Evolutionary conservation across 805 yeast species (phyloP).

Genomic region (Candida xyloterini): DNA sequence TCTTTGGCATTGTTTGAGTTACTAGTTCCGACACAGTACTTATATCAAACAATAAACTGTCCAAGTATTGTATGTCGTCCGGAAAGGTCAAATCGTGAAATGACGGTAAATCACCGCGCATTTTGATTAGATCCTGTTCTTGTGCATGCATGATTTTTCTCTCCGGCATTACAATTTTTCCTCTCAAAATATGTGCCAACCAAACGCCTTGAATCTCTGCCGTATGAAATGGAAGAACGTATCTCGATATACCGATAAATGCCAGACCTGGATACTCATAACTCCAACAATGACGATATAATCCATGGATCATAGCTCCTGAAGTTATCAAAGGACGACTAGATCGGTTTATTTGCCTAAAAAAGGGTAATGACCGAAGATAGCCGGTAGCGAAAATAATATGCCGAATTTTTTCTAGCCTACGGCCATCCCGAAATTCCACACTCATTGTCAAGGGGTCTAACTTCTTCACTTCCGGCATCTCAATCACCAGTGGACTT

Average conservation of each 20-base stretch:
- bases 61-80: slow-evolving; percentile 52
- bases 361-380: slow-evolving; percentile 56
- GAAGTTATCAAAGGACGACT: slow-evolving; percentile 38
- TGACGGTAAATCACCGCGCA: slow-evolving; percentile 41
- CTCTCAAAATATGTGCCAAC: slow-evolving; percentile 59
- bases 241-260: slow-evolving; percentile 58
- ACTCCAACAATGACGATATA: slow-evolving; percentile 60
- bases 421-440: slow-evolving; percentile 46
- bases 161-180: slow-evolving; percentile 50
- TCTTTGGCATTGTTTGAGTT: slow-evolving; percentile 47
- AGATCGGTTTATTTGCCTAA: slow-evolving; percentile 32
- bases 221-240: slow-evolving; percentile 59
- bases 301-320: slow-evolving; percentile 47
- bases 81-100: slow-evolving; percentile 55
- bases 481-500: slow-evolving; percentile 39
- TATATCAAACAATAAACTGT: slow-evolving; percentile 36
- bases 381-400: slow-evolving; percentile 76
- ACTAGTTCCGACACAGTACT: slow-evolving; percentile 22
- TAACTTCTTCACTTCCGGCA: slow-evolving; percentile 41
- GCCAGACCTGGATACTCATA: slow-evolving; percentile 61
- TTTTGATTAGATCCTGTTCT: slow-evolving; percentile 36
- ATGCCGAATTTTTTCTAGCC: slow-evolving; percentile 44
- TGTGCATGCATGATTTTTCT: slow-evolving; percentile 44
- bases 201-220: slow-evolving; percentile 64
- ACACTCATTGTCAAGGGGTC: slow-evolving; percentile 38